phyloP scores from a whole-genome alignment of 2,329 filamentous ascomycete species.

The Diaporthe batatas region DNA sequence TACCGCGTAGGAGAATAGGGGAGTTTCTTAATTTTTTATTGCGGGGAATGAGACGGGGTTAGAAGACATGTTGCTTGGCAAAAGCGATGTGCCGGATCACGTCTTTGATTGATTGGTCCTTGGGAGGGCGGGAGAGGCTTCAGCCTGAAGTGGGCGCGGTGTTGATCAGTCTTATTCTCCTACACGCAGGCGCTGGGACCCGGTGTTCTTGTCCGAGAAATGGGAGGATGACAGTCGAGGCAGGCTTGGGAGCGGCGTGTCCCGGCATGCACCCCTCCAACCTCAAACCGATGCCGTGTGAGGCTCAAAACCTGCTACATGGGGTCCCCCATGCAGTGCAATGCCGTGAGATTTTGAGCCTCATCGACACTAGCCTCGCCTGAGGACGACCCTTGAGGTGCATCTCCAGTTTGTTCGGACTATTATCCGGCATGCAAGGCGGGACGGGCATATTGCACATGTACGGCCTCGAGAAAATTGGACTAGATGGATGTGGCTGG shows the following conservation, averaged over 20 bases:
- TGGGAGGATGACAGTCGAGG: neutral
- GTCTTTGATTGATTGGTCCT: slow-evolving; percentile 9
- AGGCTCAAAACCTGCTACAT: slow-evolving; percentile 35
- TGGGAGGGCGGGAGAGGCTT: slow-evolving; percentile 21
- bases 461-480: neutral
- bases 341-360: slow-evolving; percentile 32
- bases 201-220: slow-evolving; percentile 23
- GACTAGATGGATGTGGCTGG: neutral
- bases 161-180: slow-evolving; percentile 28
- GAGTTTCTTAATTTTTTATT: neutral
- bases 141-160: slow-evolving; percentile 6
- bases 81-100: neutral
- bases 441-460: neutral
- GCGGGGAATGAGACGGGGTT: slow-evolving; percentile 2
- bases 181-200: slow-evolving; percentile 28
- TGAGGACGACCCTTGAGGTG: slow-evolving; percentile 17
- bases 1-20: slow-evolving; percentile 15
- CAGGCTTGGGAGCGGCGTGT: neutral
- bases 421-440: neutral
- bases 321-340: slow-evolving; percentile 16
- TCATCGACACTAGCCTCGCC: slow-evolving; percentile 26
- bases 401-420: slow-evolving; percentile 18
- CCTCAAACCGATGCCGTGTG: slow-evolving; percentile 40
- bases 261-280: slow-evolving; percentile 12
- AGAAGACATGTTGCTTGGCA: slow-evolving; percentile 1